Evolutionary conservation across 2,329 filamentous ascomycete genomes (phyloP), one percentile per base, ranked within the genome.

Genomic region (Cryphonectria radicalis): DNA sequence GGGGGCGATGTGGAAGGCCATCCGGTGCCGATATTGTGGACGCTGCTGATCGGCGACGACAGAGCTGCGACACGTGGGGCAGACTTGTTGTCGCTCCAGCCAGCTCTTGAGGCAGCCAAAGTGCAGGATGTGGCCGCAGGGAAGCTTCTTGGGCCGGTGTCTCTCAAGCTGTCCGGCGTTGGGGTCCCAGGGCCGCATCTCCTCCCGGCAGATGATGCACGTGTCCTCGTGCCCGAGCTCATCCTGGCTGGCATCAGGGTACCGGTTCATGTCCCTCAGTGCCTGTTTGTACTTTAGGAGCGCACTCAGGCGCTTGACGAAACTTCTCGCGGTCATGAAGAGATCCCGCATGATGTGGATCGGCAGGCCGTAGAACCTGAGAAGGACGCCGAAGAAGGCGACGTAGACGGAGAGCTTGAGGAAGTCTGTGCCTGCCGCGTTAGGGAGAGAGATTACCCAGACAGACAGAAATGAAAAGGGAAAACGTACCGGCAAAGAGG

Each of bases 271-370:
- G 79, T 98, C 94, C 75, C 92, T 89, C 3, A 97, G 94, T 2
- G 96, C 96, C 77, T 94, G 94, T 70, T 95, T 91, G 80, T 98
- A 99, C 72, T 93, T 91, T 74, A 97, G 83, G 75, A 98, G 92
- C 75, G 97, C 95, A 74, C 91, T 88, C n/a, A 98, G 89, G 14
- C 95, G 89, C 82, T 96, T 97, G 73, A 93, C 87, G 80, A 99
- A 98, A 3, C 95, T 97, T 67, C 95, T 89, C 66, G 95, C 92
- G 0, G 96, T 98, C 83, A 99, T 90, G 81, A 98, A 97, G 32
- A 98, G 89, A 79, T 99, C 96, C 69, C 96, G 89, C 84, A 99
- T 92, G 71, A 99, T 98, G 78, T 99, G 96, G 73, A 99, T 97
- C 0, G 96, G 96, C 42, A 99, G 86, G 14, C 95, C 96, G 79